These are phyloP conservation scores for Insectozyma bohioensis DNA, from an alignment of 1,139 yeast genomes.

Conservation along the genomic window DNA sequence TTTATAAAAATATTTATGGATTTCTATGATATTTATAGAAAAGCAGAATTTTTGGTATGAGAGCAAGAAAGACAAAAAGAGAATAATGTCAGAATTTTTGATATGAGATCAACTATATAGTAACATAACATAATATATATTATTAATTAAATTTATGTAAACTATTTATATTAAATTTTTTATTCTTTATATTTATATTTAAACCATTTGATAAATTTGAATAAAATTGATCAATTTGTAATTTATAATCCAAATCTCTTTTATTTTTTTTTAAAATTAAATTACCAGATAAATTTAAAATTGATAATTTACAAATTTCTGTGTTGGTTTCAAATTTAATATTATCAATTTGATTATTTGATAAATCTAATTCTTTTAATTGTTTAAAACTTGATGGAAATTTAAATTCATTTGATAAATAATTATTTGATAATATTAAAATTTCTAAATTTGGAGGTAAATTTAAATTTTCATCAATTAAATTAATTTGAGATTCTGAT, in stretches of 20 bases:
- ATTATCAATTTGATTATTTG: slow-evolving; percentile 19
- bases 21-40: too few relatives aligned
- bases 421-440: slow-evolving; percentile 15
- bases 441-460: slow-evolving; percentile 18
- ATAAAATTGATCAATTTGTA: slow-evolving; percentile 25
- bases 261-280: slow-evolving; percentile 15
- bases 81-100: too few relatives aligned
- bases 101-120: too few relatives aligned
- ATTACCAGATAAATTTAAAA: slow-evolving; percentile 23
- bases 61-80: too few relatives aligned
- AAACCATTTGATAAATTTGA: slow-evolving; percentile 23
- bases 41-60: too few relatives aligned
- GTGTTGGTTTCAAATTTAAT: slow-evolving; percentile 4
- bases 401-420: slow-evolving; percentile 11
- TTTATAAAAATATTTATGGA: too few relatives aligned
- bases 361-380: slow-evolving; percentile 21
- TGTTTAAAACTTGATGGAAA: slow-evolving; percentile 13
- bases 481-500: slow-evolving; percentile 17
- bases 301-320: slow-evolving; percentile 13
- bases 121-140: too few relatives aligned
- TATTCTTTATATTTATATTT: slow-evolving; percentile 18
- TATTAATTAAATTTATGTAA: slow-evolving; percentile 21
- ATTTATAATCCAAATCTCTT: slow-evolving; percentile 12
- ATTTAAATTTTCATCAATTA: slow-evolving; percentile 15
- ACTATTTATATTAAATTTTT: slow-evolving; percentile 27